phyloP scores from a whole-genome alignment of 805 yeast genomes.

The Torulaspora gathmanii region DNA sequence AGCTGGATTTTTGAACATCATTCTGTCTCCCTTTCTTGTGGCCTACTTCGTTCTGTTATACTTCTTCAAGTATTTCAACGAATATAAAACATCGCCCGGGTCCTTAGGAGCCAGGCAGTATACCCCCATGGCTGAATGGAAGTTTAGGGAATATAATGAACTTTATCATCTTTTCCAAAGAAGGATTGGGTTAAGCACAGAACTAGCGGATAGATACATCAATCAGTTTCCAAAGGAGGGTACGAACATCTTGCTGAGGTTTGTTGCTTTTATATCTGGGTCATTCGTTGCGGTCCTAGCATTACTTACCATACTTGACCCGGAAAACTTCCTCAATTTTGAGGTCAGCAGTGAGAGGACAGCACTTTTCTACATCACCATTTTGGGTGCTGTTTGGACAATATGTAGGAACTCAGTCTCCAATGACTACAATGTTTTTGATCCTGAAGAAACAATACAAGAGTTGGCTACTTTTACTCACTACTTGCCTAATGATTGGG shows the following conservation, averaged over 20 bases:
- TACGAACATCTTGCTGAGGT: conserved; percentile 50
- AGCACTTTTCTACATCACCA: conserved; percentile 79
- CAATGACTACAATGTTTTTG: conserved; percentile 68
- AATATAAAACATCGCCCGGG: conserved; percentile 83
- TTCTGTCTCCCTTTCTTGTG: conserved; percentile 82
- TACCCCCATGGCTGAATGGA: conserved; percentile 95
- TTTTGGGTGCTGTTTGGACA: conserved; percentile 87
- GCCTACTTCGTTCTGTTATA: conserved; percentile 75
- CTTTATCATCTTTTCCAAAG: conserved; percentile 81
- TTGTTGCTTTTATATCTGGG: conserved; percentile 73
- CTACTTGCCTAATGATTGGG: conserved; percentile 84
- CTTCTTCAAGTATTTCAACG: conserved; percentile 88
- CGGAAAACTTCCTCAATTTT: conserved; percentile 84
- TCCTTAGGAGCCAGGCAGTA: conserved; percentile 79
- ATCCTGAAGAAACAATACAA: conserved; percentile 82
- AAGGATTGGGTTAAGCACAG: conserved; percentile 70
- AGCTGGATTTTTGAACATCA: conserved; percentile 79
- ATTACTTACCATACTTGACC: conserved; percentile 70
- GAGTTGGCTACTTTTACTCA: conserved; percentile 86
- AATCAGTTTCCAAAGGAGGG: conserved; percentile 88
- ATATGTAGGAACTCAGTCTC: conserved; percentile 67
- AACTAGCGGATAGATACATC: conserved; percentile 76
- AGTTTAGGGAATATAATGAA: conserved; percentile 89
- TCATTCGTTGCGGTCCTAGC: conserved; percentile 87
- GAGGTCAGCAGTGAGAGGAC: conserved; percentile 80